Evolutionary conservation across 805 yeast genomes (phyloP).

Genomic region (Pichia exigua): DNA sequence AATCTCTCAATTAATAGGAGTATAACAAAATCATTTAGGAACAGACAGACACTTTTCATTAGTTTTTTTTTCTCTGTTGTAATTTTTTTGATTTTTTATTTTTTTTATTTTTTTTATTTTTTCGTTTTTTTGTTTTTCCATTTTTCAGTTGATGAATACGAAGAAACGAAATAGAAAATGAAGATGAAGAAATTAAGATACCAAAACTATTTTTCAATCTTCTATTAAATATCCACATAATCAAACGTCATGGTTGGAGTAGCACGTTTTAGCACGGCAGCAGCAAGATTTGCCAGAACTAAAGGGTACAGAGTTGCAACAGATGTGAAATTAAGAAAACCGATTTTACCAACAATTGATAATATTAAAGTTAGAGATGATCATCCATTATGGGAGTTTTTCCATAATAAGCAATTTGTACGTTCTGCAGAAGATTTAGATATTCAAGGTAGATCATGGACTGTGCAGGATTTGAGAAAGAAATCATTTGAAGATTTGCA

Average conservation of each 20-base stretch:
- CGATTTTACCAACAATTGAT: conserved; percentile 74
- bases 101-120: neutral
- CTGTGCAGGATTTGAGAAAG: conserved; percentile 78
- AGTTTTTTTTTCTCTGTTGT: neutral
- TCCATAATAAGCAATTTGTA: conserved; percentile 52
- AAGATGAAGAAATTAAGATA: neutral
- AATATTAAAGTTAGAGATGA: conserved; percentile 68
- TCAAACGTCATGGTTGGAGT: conserved; percentile 4
- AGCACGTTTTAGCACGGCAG: conserved; percentile 29
- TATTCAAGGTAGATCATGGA: conserved; percentile 69
- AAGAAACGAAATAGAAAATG: neutral
- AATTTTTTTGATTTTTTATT: neutral
- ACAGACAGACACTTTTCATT: too few relatives aligned
- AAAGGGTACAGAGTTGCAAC: conserved; percentile 35
- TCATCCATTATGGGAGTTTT: conserved; percentile 96
- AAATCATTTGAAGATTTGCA: conserved; percentile 91
- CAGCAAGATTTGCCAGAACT: conserved; percentile 27
- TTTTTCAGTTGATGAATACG: neutral
- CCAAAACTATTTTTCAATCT: neutral
- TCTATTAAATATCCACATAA: neutral
- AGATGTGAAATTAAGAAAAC: conserved; percentile 55
- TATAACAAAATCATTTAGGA: too few relatives aligned
- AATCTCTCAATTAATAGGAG: too few relatives aligned
- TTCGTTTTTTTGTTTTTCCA: neutral
- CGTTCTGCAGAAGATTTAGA: conserved; percentile 50